Conservation (phyloP, 2,329 filamentous ascomycete genomes). For the Penicillium sp. region DNA sequence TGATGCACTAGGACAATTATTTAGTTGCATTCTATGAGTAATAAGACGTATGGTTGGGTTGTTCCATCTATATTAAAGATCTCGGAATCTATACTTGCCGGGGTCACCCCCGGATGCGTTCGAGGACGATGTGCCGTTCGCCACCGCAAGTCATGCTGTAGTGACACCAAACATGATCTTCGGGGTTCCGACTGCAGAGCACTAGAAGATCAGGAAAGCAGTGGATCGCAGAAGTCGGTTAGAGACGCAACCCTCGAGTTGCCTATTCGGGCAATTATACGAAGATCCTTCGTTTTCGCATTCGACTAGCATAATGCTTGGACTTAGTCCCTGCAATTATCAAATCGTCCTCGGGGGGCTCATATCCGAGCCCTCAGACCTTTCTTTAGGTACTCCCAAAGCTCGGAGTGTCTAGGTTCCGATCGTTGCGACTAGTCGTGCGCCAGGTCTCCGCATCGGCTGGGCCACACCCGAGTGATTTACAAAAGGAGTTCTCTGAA, state of each 20-base stretch:
- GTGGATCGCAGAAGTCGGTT: constrained; percentile 10
- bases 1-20: not conserved
- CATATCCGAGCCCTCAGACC: not conserved
- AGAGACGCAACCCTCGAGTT: constrained; percentile 7
- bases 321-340: not conserved
- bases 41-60: not conserved
- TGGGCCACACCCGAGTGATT: constrained; percentile 2
- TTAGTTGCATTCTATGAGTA: not conserved
- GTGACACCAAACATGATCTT: not conserved
- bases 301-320: not conserved
- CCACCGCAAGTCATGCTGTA: not conserved
- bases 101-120: not conserved
- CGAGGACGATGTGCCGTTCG: not conserved
- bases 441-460: not conserved
- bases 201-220: not conserved
- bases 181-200: not conserved
- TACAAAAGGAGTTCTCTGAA: not conserved
- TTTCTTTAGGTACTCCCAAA: not conserved
- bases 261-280: constrained; percentile 11
- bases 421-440: not conserved
- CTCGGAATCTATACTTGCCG: not conserved
- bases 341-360: not conserved
- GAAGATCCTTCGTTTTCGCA: constrained; percentile 20
- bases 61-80: not conserved
- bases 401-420: not conserved